Base-by-base conservation (phyloP, 1,284 basidiomycete species). In the Boletus holoroseus region DNA sequence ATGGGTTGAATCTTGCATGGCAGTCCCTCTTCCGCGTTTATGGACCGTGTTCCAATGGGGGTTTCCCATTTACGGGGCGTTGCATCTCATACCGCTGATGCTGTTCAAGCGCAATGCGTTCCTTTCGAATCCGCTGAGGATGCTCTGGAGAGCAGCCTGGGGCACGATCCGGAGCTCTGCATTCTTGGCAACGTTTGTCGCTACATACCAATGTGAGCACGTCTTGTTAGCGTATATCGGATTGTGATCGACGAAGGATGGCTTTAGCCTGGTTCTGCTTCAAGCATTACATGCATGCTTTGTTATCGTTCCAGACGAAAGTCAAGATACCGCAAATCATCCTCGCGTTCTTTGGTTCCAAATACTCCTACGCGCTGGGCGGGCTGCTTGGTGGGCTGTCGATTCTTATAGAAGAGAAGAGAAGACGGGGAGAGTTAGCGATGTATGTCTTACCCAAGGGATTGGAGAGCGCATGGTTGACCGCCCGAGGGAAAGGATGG, bases 381-480 rank as follows among this genome's bases (percentile, higher is more conserved):
- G 94, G 94, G 0, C 78, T 94, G 53, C 67, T 84, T 5, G 79
- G 88, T 8, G 91, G 88, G 15, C 62, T 94, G 3, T 80, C 90
- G 12, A 73, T 98, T 35, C 83, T 97, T 49, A 79, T 95, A 4
- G 95, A 99, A 64, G 92, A 93, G 63, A 86, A 83, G 68, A 74
- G 83, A 45, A 74, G 92, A 13, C 76, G 91, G 12, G 83, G 81
- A 3, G 92, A 95, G 70, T 72, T 95, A 56, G 92, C 94, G 26
- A 94, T 96, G 85, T 99, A 95, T 68, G 92, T 93, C 3, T 72
- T 97, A 35, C 94, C 94, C n/a, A 91, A 93, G 68, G 90, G 83
- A 0, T 68, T 95, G 39, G 92, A 95, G 72, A 88, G 88, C 50
- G 82, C 82, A 11, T 98, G 94, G 94, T 77, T 84, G 1, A 81